Evolutionary conservation across 2,329 filamentous ascomycete species (phyloP).

Genomic region (Aotearoamyces nothofagi): DNA sequence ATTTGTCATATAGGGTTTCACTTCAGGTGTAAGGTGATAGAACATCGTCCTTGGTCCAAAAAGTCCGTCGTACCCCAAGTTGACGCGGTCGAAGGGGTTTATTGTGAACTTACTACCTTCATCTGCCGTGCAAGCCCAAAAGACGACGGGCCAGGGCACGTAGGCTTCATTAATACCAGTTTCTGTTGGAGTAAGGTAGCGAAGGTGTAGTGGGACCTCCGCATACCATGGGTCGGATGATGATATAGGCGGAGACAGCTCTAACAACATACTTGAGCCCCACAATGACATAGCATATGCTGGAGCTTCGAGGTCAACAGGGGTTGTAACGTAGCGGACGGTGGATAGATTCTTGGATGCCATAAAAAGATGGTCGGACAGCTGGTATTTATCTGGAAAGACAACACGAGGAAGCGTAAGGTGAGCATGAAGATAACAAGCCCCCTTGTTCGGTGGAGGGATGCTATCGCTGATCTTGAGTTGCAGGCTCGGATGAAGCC

Average conservation of each 20-base stretch:
- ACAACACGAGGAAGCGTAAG: slow-evolving; percentile 67
- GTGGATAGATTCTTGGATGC: slow-evolving; percentile 62
- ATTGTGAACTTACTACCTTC: slow-evolving; percentile 50
- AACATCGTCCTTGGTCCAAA: slow-evolving; percentile 69
- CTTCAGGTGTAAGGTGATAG: slow-evolving; percentile 52
- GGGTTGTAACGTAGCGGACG: slow-evolving; percentile 53
- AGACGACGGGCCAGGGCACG: slow-evolving; percentile 71
- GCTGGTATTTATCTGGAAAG: slow-evolving; percentile 80
- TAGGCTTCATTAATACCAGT: slow-evolving; percentile 37
- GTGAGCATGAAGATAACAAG: slow-evolving; percentile 64
- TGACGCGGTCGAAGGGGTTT: slow-evolving; percentile 75
- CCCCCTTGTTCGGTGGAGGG: slow-evolving; percentile 34
- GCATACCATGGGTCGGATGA: slow-evolving; percentile 37
- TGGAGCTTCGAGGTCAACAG: slow-evolving; percentile 82
- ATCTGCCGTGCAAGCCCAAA: slow-evolving; percentile 72
- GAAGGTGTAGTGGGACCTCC: slow-evolving; percentile 69
- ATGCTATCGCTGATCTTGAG: slow-evolving; percentile 42
- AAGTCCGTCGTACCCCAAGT: slow-evolving; percentile 72
- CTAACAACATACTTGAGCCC: slow-evolving; percentile 67
- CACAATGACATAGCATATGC: slow-evolving; percentile 62
- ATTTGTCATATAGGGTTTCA: not conserved
- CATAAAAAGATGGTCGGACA: slow-evolving; percentile 62
- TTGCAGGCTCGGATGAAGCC: slow-evolving; percentile 70
- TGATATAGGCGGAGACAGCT: slow-evolving; percentile 39
- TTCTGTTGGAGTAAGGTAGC: slow-evolving; percentile 54